phyloP scores from a whole-genome alignment of 2,329 filamentous ascomycete species.

The Cercospora sp. region DNA sequence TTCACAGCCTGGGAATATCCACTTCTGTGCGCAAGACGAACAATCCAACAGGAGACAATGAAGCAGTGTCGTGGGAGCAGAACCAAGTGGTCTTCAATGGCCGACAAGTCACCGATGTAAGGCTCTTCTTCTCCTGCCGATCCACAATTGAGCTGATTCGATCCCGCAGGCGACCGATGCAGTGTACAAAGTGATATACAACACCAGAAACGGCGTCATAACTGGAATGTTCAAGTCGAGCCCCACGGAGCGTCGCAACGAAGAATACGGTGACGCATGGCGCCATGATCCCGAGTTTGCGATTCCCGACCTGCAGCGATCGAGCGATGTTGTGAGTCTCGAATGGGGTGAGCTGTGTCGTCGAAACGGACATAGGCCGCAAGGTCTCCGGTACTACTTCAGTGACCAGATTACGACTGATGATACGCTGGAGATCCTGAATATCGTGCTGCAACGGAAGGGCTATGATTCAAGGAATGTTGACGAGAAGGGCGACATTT shows the following conservation, averaged over 20 bases:
- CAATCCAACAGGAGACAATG: not conserved
- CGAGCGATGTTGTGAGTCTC: not conserved
- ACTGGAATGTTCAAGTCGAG: not conserved
- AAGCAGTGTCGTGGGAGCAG: not conserved
- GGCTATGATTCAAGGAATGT: not conserved
- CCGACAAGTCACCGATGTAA: not conserved
- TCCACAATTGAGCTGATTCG: not conserved
- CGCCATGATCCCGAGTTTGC: not conserved
- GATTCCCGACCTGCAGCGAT: not conserved
- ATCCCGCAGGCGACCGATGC: not conserved
- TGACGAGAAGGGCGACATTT: not conserved
- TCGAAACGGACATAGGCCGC: not conserved
- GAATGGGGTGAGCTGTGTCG: not conserved
- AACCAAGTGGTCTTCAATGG: not conserved
- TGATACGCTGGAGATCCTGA: not conserved
- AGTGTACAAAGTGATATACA: not conserved
- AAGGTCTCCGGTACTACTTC: not conserved
- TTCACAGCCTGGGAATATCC: not conserved
- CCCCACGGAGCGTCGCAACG: not conserved
- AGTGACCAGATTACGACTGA: not conserved
- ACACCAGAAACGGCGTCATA: not conserved
- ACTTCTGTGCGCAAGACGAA: not conserved
- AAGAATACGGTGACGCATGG: not conserved
- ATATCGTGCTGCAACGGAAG: not conserved
- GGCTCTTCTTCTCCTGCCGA: not conserved